These are phyloP conservation scores for Paecilomyces dactylethromorphus DNA, from an alignment of 2,329 filamentous ascomycete species.

Conservation along the genomic window DNA sequence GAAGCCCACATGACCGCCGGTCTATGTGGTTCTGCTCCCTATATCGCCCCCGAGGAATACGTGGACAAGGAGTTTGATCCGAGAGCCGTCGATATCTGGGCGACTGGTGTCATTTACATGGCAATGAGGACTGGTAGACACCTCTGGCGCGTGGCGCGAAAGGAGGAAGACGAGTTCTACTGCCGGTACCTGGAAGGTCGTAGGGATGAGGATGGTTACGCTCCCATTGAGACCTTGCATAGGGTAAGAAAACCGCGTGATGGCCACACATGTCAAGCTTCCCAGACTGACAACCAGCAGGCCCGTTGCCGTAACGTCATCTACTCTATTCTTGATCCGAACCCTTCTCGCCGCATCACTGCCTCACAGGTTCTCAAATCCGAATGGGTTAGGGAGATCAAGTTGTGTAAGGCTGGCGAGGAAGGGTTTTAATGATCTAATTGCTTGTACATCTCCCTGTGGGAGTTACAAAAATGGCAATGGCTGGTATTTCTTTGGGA, in stretches of 20 bases:
- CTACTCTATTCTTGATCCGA: conserved; percentile 95
- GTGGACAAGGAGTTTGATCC: conserved; percentile 93
- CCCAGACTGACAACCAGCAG: conserved; percentile 40
- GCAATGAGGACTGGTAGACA: conserved; percentile 96
- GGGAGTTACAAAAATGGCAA: neutral
- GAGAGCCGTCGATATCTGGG: conserved; percentile 96
- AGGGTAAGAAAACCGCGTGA: conserved; percentile 56
- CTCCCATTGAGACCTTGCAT: conserved; percentile 90
- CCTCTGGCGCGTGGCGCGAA: conserved; percentile 93
- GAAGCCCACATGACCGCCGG: conserved; percentile 98
- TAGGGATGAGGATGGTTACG: conserved; percentile 90
- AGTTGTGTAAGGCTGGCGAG: conserved; percentile 91
- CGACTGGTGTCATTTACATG: conserved; percentile 99
- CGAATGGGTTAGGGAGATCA: conserved; percentile 97
- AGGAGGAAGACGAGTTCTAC: conserved; percentile 96
- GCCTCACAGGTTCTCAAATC: conserved; percentile 96
- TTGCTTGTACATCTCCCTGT: neutral
- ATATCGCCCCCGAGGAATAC: conserved; percentile 97
- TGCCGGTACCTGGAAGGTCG: conserved; percentile 88
- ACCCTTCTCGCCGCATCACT: conserved; percentile 84
- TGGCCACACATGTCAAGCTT: neutral
- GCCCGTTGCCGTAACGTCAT: conserved; percentile 97
- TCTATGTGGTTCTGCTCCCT: conserved; percentile 91
- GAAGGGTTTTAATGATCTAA: conserved; percentile 64
- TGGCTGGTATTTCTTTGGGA: neutral